A percentile compares a stretch with the other conserved stretches of the same genome.
Evolutionary conservation across 495 filamentous ascomycete genomes (phyloP).

Genomic region (Choiromyces venosus): DNA sequence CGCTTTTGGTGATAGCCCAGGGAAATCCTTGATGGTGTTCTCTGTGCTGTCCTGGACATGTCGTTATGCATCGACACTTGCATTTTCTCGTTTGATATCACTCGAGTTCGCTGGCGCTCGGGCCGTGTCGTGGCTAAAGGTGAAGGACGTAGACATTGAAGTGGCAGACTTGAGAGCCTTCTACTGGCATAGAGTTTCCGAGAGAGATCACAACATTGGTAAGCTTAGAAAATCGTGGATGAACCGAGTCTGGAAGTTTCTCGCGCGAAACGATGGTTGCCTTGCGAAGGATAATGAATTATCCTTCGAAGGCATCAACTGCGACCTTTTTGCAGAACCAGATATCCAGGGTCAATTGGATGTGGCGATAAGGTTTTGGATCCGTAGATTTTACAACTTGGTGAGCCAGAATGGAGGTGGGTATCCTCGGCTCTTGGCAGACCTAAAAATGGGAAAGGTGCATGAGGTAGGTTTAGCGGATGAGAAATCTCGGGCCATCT

Average conservation of each 20-base stretch:
- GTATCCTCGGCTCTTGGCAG: constrained; percentile 12
- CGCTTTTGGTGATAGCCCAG: constrained; percentile 11
- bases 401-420: constrained; percentile 19
- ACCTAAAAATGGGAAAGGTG: constrained; percentile 24
- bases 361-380: constrained; percentile 31
- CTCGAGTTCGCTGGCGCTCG: constrained; percentile 30
- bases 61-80: constrained; percentile 34
- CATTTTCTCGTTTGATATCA: constrained; percentile 23
- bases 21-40: constrained; percentile 13
- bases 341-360: constrained; percentile 29
- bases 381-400: constrained; percentile 26
- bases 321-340: constrained; percentile 22
- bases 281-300: constrained; percentile 5
- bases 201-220: constrained; percentile 18
- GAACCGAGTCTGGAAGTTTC: constrained; percentile 32
- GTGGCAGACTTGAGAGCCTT: constrained; percentile 22
- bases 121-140: constrained; percentile 22
- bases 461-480: constrained; percentile 9
- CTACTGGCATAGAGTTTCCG: constrained; percentile 31
- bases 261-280: background rate
- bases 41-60: constrained; percentile 20
- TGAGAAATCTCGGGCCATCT: constrained; percentile 20
- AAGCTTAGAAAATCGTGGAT: constrained; percentile 28
- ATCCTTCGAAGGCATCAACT: constrained; percentile 18
- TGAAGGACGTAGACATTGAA: constrained; percentile 23